These are phyloP conservation scores for Kwoniella sp. DNA, from an alignment of 768 basidiomycete genomes.

Conservation along the genomic window DNA sequence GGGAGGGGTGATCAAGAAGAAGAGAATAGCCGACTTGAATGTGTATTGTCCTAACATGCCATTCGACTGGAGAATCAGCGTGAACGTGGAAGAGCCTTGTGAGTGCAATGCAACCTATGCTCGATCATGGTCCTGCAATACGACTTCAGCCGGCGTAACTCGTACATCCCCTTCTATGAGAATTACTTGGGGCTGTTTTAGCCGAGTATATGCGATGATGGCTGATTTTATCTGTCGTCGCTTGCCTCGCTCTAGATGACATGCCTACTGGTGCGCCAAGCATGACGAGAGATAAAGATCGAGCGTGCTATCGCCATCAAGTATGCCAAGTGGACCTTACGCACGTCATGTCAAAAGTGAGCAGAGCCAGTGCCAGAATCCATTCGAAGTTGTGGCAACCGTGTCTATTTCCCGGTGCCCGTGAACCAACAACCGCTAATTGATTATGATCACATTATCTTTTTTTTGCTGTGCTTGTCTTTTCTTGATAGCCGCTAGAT, in stretches of 20 bases:
- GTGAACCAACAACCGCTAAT: too few species aligned
- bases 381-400: too few species aligned
- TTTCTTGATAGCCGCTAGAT: background rate
- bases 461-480: too few species aligned
- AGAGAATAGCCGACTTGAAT: slow-evolving; percentile 83
- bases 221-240: too few species aligned
- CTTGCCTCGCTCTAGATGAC: slow-evolving; percentile 26
- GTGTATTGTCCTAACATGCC: slow-evolving; percentile 76
- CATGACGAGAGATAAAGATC: slow-evolving; percentile 69
- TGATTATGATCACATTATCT: too few species aligned
- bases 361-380: slow-evolving; percentile 7
- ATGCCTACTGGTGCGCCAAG: slow-evolving; percentile 33
- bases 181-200: too few species aligned
- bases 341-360: slow-evolving; percentile 69
- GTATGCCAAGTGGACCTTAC: slow-evolving; percentile 92
- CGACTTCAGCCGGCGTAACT: too few species aligned
- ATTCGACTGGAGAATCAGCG: slow-evolving; percentile 91
- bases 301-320: slow-evolving; percentile 90
- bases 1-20: slow-evolving; percentile 67
- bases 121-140: too few species aligned
- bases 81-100: slow-evolving; percentile 89
- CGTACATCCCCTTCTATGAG: too few species aligned
- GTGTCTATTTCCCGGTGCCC: too few species aligned
- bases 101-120: too few species aligned
- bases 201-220: too few species aligned